Conservation (phyloP, 495 filamentous ascomycete species). For the Pyrenula aspistea region DNA sequence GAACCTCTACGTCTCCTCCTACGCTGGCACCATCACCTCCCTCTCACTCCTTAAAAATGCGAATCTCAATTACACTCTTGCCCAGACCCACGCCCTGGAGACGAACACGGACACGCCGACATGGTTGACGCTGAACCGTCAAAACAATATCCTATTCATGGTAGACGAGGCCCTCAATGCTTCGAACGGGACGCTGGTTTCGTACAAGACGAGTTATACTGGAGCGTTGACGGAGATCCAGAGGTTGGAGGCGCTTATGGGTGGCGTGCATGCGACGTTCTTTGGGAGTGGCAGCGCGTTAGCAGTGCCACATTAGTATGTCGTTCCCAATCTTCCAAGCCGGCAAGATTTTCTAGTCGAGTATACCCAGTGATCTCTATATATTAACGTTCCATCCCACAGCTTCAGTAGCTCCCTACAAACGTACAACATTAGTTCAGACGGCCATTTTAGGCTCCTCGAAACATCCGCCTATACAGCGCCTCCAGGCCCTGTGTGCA, state of each 20-base stretch:
- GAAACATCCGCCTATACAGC: conserved; percentile 42
- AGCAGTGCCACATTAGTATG: background rate
- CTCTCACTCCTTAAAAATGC: conserved; percentile 18
- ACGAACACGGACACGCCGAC: conserved; percentile 28
- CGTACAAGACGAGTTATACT: conserved; percentile 16
- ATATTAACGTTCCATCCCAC: background rate
- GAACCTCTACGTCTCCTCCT: conserved; percentile 35
- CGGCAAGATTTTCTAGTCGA: background rate
- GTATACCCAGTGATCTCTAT: too few relatives aligned
- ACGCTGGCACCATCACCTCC: conserved; percentile 32
- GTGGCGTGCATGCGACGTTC: background rate
- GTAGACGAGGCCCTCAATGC: conserved; percentile 31
- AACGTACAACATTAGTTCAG: conserved; percentile 22
- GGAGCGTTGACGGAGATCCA: background rate
- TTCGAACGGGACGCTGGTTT: conserved; percentile 27
- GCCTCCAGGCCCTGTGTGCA: conserved; percentile 32
- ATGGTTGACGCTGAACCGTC: conserved; percentile 36
- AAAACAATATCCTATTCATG: conserved; percentile 32
- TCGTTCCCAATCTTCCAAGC: background rate
- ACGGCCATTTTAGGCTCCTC: conserved; percentile 11
- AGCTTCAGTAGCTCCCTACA: conserved; percentile 25
- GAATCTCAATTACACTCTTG: conserved; percentile 11
- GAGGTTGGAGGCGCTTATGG: background rate
- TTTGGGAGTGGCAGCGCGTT: background rate
- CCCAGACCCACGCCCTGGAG: conserved; percentile 16